phyloP scores from a whole-genome alignment of 345 rosid genomes.

The Citrus medica region DNA sequence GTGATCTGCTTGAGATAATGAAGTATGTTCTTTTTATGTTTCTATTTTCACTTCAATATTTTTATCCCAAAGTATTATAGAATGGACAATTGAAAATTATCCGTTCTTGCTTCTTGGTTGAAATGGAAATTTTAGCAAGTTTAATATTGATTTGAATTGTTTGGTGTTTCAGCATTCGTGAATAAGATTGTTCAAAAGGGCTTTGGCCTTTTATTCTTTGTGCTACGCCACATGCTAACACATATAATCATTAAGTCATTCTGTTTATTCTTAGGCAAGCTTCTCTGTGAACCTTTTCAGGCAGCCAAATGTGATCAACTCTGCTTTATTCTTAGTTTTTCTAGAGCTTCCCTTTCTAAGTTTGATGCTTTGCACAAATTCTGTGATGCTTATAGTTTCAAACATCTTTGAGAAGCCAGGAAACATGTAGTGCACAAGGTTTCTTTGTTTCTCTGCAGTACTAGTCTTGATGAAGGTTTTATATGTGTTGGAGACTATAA shows the following conservation, averaged over 20 bases:
- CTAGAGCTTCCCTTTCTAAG: neutral
- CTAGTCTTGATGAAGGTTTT: neutral
- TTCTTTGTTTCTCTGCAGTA: neutral
- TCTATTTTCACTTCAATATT: neutral
- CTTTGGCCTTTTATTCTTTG: neutral
- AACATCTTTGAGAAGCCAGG: neutral
- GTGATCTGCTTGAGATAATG: conserved; percentile 75
- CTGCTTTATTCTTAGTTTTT: neutral
- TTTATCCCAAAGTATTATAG: neutral
- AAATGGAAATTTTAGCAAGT: neutral
- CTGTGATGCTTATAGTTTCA: neutral
- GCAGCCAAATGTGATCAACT: neutral
- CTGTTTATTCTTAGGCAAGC: neutral
- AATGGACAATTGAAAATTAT: neutral
- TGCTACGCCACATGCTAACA: neutral
- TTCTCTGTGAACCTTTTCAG: neutral
- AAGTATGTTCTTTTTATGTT: conserved; percentile 33
- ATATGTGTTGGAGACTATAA: neutral
- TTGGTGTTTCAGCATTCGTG: neutral
- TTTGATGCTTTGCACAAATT: neutral
- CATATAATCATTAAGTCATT: neutral
- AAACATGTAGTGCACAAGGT: neutral
- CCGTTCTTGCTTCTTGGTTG: neutral
- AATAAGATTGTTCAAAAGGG: too few species aligned
- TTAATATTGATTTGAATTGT: neutral